These are phyloP conservation scores for Rutstroemia sp. DNA, from an alignment of 2,329 filamentous ascomycete genomes.

Conservation along the genomic window DNA sequence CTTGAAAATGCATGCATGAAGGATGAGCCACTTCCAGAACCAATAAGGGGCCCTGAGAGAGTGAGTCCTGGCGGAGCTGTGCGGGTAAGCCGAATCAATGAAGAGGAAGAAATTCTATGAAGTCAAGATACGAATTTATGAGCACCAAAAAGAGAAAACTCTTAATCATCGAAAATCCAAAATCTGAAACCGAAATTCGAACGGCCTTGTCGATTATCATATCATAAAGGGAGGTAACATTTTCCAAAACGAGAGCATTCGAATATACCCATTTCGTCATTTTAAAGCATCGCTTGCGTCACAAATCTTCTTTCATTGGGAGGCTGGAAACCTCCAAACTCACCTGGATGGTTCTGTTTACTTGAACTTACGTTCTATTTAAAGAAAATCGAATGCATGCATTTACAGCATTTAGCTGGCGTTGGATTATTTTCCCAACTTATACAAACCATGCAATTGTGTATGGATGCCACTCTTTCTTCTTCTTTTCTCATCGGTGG, in stretches of 20 bases:
- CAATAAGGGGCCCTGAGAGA: conserved; percentile 25
- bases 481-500: too few species aligned
- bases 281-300: conserved; percentile 3
- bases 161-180: background rate
- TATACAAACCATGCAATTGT: too few species aligned
- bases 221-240: background rate
- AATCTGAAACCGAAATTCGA: background rate
- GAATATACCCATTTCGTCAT: background rate
- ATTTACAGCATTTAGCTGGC: too few species aligned
- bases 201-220: background rate
- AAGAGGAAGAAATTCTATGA: conserved; percentile 27
- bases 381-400: too few species aligned
- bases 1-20: conserved; percentile 95
- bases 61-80: conserved; percentile 18
- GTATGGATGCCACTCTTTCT: too few species aligned
- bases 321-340: too few species aligned
- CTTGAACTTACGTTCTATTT: too few species aligned
- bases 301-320: too few species aligned
- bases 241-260: background rate
- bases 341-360: too few species aligned
- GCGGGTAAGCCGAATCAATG: conserved; percentile 25
- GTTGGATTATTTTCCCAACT: too few species aligned
- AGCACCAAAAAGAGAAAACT: background rate
- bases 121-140: background rate
- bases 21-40: conserved; percentile 58